Evolutionary conservation across 2,329 filamentous ascomycete species (phyloP).

Genomic region (Dendrostoma leiphaemia): DNA sequence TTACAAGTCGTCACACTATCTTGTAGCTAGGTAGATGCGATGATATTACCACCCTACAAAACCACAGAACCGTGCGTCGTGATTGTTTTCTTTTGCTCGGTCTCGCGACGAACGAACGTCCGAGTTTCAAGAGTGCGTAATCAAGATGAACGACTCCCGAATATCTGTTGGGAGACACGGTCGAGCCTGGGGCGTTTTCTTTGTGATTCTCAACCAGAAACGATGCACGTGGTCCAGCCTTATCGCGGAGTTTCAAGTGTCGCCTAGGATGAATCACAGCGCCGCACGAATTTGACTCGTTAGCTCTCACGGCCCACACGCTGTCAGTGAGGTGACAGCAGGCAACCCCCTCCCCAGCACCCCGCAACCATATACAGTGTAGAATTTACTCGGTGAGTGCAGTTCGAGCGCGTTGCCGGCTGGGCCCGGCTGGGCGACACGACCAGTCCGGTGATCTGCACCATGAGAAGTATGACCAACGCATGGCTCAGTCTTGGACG

Average conservation of each 20-base stretch:
- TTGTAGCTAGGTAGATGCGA: not conserved
- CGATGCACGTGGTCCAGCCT: not conserved
- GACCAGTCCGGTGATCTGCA: not conserved
- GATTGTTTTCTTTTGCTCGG: not conserved
- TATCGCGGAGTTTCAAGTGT: not conserved
- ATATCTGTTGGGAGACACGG: not conserved
- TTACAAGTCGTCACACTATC: not conserved
- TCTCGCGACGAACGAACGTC: not conserved
- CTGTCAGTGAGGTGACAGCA: not conserved
- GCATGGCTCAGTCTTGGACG: not conserved
- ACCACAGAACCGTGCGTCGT: not conserved
- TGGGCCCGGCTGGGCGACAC: not conserved
- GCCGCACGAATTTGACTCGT: not conserved
- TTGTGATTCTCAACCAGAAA: not conserved
- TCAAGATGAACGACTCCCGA: slow-evolving; percentile 7
- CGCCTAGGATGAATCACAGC: not conserved
- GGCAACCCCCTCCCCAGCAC: no score
- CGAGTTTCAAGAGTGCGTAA: not conserved
- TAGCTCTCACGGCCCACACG: not conserved
- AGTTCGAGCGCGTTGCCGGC: not conserved
- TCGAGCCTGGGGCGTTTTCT: not conserved
- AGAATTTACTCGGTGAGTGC: no score
- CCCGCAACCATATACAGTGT: no score
- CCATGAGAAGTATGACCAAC: no score
- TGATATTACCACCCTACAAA: not conserved